A percentile compares a stretch with the other conserved stretches of the same genome.
Evolutionary conservation across 2,329 filamentous ascomycete species (phyloP).

Genomic region (Colletotrichum chrysophilum): DNA sequence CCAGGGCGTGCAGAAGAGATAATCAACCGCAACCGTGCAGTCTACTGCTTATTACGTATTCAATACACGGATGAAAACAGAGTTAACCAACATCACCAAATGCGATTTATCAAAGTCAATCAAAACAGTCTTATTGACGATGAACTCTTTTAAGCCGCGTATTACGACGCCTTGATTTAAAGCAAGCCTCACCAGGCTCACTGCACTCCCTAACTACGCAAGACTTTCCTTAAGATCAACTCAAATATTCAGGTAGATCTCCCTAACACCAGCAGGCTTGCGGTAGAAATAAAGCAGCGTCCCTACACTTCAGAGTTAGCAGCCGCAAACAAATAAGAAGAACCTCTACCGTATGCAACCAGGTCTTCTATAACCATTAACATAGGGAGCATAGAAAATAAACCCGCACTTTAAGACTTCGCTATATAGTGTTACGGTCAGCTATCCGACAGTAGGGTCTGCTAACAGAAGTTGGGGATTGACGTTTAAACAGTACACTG

Average conservation of each 20-base stretch:
- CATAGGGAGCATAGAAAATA: neutral
- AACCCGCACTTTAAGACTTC: neutral
- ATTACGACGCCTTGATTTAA: neutral
- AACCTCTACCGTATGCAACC: neutral
- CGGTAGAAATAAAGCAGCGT: neutral
- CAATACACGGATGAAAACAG: neutral
- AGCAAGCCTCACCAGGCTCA: neutral
- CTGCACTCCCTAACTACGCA: accelerated
- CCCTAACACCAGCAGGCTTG: too few relatives aligned
- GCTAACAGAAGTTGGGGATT: too few relatives aligned
- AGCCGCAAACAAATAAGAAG: neutral
- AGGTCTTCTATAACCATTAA: neutral
- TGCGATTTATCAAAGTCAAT: neutral
- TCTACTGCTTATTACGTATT: too few relatives aligned
- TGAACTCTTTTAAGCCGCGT: neutral
- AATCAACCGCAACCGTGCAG: accelerated
- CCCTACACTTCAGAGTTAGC: neutral
- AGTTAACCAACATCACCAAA: neutral
- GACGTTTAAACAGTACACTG: too few relatives aligned
- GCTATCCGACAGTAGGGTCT: too few relatives aligned
- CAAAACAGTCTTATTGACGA: neutral
- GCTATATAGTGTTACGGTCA: too few relatives aligned
- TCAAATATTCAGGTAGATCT: too few relatives aligned
- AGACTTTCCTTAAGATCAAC: too few relatives aligned
- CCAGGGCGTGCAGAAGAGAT: too few relatives aligned